phyloP scores from a whole-genome alignment of 2,329 filamentous ascomycete genomes.

The Xylariaceae sp. region DNA sequence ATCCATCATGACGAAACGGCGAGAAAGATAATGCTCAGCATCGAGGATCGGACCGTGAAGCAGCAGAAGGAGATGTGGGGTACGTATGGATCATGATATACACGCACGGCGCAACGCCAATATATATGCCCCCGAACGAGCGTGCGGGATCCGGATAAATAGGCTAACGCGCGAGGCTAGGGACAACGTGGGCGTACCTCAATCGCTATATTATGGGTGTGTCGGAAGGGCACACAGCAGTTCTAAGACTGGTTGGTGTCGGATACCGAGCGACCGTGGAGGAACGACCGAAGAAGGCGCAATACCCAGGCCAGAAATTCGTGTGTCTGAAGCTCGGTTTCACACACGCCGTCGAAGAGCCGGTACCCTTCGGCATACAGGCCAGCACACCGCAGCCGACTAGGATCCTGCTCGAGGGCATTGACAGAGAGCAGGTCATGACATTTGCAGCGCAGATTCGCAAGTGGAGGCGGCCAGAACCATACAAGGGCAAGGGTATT shows the following conservation, averaged over 20 bases:
- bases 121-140: neutral
- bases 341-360: constrained; percentile 90
- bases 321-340: constrained; percentile 93
- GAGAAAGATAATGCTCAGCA: constrained; percentile 62
- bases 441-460: constrained; percentile 86
- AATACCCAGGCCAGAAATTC: constrained; percentile 80
- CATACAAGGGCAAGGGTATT: constrained; percentile 99
- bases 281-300: constrained; percentile 64
- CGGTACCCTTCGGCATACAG: constrained; percentile 75
- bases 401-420: constrained; percentile 82
- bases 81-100: constrained; percentile 35
- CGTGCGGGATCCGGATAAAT: neutral
- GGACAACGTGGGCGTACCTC: constrained; percentile 84
- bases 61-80: constrained; percentile 96
- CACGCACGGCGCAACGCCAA: neutral
- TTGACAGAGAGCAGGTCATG: constrained; percentile 81
- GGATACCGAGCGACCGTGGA: constrained; percentile 91
- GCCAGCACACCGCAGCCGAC: constrained; percentile 89
- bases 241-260: constrained; percentile 88
- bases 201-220: constrained; percentile 90
- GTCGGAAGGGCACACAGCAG: constrained; percentile 91
- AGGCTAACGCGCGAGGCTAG: constrained; percentile 42
- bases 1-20: constrained; percentile 63
- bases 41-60: constrained; percentile 64
- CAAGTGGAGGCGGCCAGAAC: constrained; percentile 86